Percentiles rank a stretch among this genome's conserved stretches.
These are phyloP conservation scores for Pharus latifolius DNA, from an alignment of 176 grass and related monocot species.

Conservation along the genomic window DNA sequence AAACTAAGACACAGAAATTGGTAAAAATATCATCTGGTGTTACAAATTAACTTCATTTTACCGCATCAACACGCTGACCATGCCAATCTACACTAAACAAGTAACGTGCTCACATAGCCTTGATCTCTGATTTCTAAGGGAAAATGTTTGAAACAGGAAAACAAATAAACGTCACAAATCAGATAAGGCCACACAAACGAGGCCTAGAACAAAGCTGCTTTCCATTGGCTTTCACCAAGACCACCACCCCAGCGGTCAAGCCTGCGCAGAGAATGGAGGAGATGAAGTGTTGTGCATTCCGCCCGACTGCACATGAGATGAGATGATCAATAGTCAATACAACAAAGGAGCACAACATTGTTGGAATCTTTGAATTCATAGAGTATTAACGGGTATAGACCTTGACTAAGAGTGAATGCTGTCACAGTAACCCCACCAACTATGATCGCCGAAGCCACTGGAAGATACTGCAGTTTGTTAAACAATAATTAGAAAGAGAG, in stretches of 20 bases:
- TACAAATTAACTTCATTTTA: conserved; percentile 1
- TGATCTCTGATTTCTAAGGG: neutral
- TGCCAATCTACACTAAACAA: conserved; percentile 7
- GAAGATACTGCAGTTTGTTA: conserved; percentile 61
- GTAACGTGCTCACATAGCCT: neutral
- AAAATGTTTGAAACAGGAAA: neutral
- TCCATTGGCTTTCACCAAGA: conserved; percentile 88
- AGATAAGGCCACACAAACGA: conserved; percentile 67
- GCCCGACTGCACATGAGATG: conserved; percentile 32
- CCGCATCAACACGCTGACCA: neutral
- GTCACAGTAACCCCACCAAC: conserved; percentile 80
- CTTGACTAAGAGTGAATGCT: conserved; percentile 85
- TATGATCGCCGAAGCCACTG: conserved; percentile 76
- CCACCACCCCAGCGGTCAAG: conserved; percentile 70
- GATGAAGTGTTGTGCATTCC: conserved; percentile 45
- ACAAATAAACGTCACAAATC: neutral
- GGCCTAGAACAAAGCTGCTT: conserved; percentile 93
- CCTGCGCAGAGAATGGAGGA: conserved; percentile 58
- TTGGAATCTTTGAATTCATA: neutral
- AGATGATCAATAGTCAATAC: neutral
- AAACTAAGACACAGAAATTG: neutral
- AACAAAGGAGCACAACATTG: neutral
- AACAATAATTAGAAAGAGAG: neutral
- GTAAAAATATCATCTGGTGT: neutral
- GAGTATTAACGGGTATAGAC: conserved; percentile 19